Conservation (phyloP, 768 basidiomycete species). For the Boletus reticulatus region DNA sequence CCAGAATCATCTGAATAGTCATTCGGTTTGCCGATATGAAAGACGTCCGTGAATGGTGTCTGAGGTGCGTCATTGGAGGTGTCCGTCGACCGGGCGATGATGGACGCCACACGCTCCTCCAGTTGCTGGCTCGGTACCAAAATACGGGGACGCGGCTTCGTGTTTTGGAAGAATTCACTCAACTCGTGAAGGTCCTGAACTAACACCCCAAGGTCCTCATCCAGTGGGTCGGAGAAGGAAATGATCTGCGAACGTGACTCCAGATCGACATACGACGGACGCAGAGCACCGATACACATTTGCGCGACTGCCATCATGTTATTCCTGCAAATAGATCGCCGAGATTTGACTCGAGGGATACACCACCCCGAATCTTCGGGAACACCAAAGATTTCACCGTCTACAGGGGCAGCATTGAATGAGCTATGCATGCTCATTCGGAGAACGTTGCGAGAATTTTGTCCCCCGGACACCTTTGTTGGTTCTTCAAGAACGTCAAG, state of each 20-base stretch:
- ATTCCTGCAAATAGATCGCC: slow-evolving; percentile 61
- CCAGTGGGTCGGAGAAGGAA: slow-evolving; percentile 37
- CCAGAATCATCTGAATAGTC: slow-evolving; percentile 47
- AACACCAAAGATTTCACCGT: slow-evolving; percentile 77
- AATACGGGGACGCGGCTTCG: slow-evolving; percentile 32
- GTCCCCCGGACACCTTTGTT: slow-evolving; percentile 72
- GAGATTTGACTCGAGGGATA: slow-evolving; percentile 62
- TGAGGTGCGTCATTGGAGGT: slow-evolving; percentile 56
- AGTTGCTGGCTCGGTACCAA: slow-evolving; percentile 56
- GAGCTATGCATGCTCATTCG: slow-evolving; percentile 85
- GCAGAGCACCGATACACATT: slow-evolving; percentile 67
- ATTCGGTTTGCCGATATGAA: slow-evolving; percentile 47
- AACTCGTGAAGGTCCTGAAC: slow-evolving; percentile 77
- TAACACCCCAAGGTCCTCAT: slow-evolving; percentile 74
- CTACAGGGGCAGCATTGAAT: slow-evolving; percentile 41
- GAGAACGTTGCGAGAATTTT: slow-evolving; percentile 80
- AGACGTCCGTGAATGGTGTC: slow-evolving; percentile 79
- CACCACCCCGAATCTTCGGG: slow-evolving; percentile 87
- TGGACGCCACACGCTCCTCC: slow-evolving; percentile 78
- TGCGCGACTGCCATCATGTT: slow-evolving; percentile 87
- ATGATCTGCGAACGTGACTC: slow-evolving; percentile 49
- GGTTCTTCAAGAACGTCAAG: slow-evolving; percentile 95
- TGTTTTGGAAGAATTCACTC: slow-evolving; percentile 66
- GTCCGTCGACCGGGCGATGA: slow-evolving; percentile 74
- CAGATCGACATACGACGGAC: slow-evolving; percentile 72